phyloP scores from a whole-genome alignment of 2,329 filamentous ascomycete genomes.

The Colletotrichum tofieldiae region DNA sequence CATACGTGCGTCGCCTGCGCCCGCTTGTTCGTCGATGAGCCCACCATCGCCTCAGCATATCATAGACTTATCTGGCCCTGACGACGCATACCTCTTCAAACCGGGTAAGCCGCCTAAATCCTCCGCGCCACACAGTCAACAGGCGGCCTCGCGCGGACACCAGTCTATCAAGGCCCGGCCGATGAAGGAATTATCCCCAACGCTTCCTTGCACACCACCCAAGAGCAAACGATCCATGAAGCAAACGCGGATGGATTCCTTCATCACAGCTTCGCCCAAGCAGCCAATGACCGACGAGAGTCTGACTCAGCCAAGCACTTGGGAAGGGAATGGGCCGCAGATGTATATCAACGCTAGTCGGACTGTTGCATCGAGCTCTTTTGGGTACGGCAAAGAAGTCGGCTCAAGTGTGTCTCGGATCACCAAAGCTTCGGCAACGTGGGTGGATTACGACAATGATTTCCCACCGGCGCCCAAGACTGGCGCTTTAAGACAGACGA shows the following conservation, averaged over 20 bases:
- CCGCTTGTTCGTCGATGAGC: slow-evolving; percentile 46
- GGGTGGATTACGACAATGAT: slow-evolving; percentile 17
- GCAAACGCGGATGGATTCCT: slow-evolving; percentile 48
- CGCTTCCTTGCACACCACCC: neutral
- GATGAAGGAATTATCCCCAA: neutral
- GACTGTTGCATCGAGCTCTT: neutral
- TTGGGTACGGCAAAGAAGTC: neutral
- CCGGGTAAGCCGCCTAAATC: neutral
- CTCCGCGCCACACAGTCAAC: neutral
- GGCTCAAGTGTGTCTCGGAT: neutral
- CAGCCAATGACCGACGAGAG: neutral
- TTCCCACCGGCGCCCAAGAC: slow-evolving; percentile 15
- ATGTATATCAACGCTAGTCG: neutral
- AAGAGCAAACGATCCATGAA: slow-evolving; percentile 45
- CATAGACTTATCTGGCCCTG: slow-evolving; percentile 26
- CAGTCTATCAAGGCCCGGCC: neutral
- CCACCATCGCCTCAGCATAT: slow-evolving; percentile 2
- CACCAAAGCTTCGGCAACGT: neutral
- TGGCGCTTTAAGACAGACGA: neutral
- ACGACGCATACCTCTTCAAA: neutral
- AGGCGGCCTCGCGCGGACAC: neutral
- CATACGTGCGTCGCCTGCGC: slow-evolving; percentile 51
- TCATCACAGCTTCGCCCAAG: slow-evolving; percentile 14
- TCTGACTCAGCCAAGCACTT: neutral
- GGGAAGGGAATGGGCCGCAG: neutral